Conservation (phyloP, 106 monocot species). For the Iris macrosiphon region DNA sequence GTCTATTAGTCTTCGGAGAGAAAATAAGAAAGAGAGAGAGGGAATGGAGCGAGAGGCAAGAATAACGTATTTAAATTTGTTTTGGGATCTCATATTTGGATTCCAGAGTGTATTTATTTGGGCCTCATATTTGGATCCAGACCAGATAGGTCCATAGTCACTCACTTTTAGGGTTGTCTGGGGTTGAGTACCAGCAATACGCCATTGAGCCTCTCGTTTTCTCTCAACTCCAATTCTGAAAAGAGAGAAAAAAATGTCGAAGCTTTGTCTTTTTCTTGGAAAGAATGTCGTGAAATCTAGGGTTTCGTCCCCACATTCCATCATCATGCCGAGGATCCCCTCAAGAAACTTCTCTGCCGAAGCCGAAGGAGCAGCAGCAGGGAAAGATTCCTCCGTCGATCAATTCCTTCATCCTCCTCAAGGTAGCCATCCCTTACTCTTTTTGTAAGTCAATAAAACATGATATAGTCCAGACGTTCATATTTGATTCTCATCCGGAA, state of each 20-base stretch:
- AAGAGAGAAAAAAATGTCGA: constrained; percentile 41
- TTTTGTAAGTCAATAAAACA: not conserved
- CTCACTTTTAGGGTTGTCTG: too few relatives aligned
- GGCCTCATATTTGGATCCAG: too few relatives aligned
- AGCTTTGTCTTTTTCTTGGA: constrained; percentile 15
- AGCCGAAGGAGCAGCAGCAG: not conserved
- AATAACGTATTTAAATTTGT: too few relatives aligned
- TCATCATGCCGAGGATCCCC: constrained; percentile 7
- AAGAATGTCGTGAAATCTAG: constrained; percentile 21
- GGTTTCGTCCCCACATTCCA: constrained; percentile 10
- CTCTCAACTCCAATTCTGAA: too few relatives aligned
- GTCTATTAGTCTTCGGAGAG: too few relatives aligned
- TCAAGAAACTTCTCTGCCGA: constrained; percentile 21
- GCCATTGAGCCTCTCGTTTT: too few relatives aligned
- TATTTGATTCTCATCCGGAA: not conserved
- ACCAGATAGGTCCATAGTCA: too few relatives aligned
- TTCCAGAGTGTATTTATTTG: too few relatives aligned
- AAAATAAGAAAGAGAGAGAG: too few relatives aligned
- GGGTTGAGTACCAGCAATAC: too few relatives aligned
- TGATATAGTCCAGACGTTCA: not conserved
- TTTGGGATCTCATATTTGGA: too few relatives aligned
- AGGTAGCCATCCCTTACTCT: constrained; percentile 1
- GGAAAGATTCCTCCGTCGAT: constrained; percentile 9
- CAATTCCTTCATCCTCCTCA: constrained; percentile 16
- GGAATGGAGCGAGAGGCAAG: too few relatives aligned